A percentile compares a stretch with the other conserved stretches of the same genome.
phyloP scores from a whole-genome alignment of 2,329 filamentous ascomycete species.

The Lachnum nothofagi region DNA sequence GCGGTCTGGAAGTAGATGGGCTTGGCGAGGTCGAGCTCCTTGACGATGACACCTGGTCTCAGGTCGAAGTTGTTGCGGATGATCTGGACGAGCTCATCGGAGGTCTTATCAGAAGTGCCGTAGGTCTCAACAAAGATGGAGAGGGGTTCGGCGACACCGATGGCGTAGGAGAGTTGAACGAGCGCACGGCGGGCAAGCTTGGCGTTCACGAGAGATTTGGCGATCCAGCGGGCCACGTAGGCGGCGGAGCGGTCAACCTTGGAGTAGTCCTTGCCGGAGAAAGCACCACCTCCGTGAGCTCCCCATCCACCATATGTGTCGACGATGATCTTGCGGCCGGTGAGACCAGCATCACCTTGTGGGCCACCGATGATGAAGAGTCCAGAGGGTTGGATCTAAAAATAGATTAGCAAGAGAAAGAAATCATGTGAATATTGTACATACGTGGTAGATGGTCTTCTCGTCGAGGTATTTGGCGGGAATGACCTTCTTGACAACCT shows the following conservation, averaged over 20 bases:
- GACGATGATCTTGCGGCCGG: conserved; percentile 96
- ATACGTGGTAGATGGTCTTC: conserved; percentile 88
- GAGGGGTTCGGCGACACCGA: conserved; percentile 95
- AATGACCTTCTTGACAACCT: conserved; percentile 95
- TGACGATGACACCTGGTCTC: conserved; percentile 95
- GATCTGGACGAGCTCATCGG: conserved; percentile 90
- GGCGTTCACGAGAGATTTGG: conserved; percentile 91
- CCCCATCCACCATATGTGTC: conserved; percentile 99
- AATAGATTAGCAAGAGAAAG: conserved; percentile 13
- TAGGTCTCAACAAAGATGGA: conserved; percentile 98
- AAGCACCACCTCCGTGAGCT: conserved; percentile 98
- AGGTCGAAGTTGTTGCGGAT: conserved; percentile 96
- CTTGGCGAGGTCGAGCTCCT: conserved; percentile 88
- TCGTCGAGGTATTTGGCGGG: conserved; percentile 88
- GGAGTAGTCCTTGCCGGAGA: conserved; percentile 99
- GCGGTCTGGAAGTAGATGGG: conserved; percentile 98
- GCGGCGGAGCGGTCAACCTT: conserved; percentile 99
- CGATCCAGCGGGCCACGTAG: conserved; percentile 97
- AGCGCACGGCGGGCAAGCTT: conserved; percentile 86
- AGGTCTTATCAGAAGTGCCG: conserved; percentile 84
- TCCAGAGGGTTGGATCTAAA: conserved; percentile 86
- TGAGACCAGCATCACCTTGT: conserved; percentile 97
- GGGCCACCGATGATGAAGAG: conserved; percentile 99
- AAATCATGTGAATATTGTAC: conserved; percentile 32
- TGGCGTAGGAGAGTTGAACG: conserved; percentile 98